phyloP scores from a whole-genome alignment of 257 asterid genomes.

The Nicotiana benthamiana region DNA sequence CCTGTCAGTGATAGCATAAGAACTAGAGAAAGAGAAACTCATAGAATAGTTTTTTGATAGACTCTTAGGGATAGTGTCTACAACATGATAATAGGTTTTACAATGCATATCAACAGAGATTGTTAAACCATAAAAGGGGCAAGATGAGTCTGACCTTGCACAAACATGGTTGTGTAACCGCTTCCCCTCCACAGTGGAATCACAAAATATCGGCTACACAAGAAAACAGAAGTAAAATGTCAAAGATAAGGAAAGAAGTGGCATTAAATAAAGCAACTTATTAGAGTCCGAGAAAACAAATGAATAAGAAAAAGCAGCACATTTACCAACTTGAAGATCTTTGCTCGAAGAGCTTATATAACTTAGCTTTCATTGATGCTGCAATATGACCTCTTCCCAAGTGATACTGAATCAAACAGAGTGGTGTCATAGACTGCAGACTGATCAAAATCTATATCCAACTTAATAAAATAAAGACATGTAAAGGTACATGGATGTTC shows the following conservation, averaged over 20 bases:
- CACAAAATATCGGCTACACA: slow-evolving; percentile 79
- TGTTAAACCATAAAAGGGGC: slow-evolving; percentile 3
- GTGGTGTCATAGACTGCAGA: neutral
- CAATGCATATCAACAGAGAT: neutral
- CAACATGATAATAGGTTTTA: neutral
- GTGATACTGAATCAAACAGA: slow-evolving; percentile 40
- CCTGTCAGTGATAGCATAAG: neutral
- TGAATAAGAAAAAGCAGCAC: neutral
- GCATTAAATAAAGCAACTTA: neutral
- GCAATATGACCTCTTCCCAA: slow-evolving; percentile 97
- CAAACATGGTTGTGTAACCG: slow-evolving; percentile 83
- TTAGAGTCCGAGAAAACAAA: neutral
- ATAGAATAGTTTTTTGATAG: neutral
- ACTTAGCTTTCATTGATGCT: slow-evolving; percentile 58
- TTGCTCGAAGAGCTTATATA: slow-evolving; percentile 62
- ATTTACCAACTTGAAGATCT: slow-evolving; percentile 68
- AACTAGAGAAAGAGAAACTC: neutral
- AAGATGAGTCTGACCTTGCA: slow-evolving; percentile 50
- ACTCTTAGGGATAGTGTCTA: neutral
- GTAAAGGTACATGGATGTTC: neutral
- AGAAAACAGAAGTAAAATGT: slow-evolving; percentile 3
- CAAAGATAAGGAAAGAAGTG: slow-evolving; percentile 7
- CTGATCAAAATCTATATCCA: neutral
- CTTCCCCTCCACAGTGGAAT: slow-evolving; percentile 90
- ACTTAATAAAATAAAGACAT: neutral